Base-by-base conservation (phyloP, 805 yeast genomes). In the Zygotorulaspora florentina region DNA sequence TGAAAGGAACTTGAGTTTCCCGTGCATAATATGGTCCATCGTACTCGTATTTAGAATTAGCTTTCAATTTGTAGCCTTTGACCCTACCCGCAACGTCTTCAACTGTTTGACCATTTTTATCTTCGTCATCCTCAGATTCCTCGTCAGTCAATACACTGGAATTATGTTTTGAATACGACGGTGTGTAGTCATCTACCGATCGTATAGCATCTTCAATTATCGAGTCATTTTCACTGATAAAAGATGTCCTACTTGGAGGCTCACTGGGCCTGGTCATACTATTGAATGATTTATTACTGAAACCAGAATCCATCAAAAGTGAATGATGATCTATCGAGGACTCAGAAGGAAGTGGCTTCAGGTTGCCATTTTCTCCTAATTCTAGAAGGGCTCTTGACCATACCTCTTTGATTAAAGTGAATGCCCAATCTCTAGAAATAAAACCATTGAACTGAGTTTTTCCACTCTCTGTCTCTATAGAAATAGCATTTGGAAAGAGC, bases 361-460 rank as follows among this genome's bases (percentile, higher is more conserved):
- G n/a, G 16, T 26, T 30, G 30, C 39, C 39, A 27, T 46, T 42
- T 15, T 48, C 53, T 16, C 53, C 53, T 30, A 45, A 43, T 3
- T 49, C 53, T 27, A 49, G 17, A 26, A 49, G 18, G 6, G 47
- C 42, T 28, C 53, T 49, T 47, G 80, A 77, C 95, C 95, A 87
- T 10, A 85, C 71, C 4, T 80, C 73, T 51, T 77, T 80, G 53
- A 93, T 71, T 46, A 88, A 75, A 37, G 82, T 84, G 54, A 77
- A 77, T 0, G 95, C 83, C 7, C 81, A 65, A 61, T 91, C 96
- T 46, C 97, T 75, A 1, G 91, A 79, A 6, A 87, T 70, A 59
- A 91, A 89, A 45, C 95, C 87, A 11, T 96, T 96, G 71, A 91
- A 90, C 15, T 80, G 79, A 56, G 88, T 86, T 50, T 77, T 79